Evolutionary conservation across 768 basidiomycete species (phyloP).

Genomic region (Amanita inopinata): DNA sequence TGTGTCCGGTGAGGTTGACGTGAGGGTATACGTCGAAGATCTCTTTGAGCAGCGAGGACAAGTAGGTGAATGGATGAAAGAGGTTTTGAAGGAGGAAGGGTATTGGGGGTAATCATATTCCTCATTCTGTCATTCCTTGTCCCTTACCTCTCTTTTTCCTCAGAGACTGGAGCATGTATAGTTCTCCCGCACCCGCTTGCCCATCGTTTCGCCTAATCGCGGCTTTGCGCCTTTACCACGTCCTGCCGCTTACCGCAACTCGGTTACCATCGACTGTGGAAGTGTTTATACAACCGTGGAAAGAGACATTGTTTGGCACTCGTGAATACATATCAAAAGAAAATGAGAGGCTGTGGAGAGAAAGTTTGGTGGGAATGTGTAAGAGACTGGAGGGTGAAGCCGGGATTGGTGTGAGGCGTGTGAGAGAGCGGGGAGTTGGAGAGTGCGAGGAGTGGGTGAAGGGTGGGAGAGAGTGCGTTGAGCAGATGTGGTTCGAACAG

Average conservation of each 20-base stretch:
- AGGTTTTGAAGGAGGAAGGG: conserved; percentile 45
- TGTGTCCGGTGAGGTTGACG: conserved; percentile 47
- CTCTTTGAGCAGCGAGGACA: conserved; percentile 35
- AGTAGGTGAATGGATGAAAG: conserved; percentile 37
- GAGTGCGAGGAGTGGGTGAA: conserved; percentile 20
- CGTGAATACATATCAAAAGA: conserved; percentile 22
- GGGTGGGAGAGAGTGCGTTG: conserved; percentile 26
- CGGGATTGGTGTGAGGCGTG: conserved; percentile 5
- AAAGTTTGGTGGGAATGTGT: conserved; percentile 24
- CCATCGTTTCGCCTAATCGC: conserved; percentile 77
- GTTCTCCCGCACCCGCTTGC: conserved; percentile 46
- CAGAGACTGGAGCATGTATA: conserved; percentile 78
- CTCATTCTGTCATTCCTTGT: conserved; percentile 2
- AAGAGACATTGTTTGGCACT: conserved; percentile 24
- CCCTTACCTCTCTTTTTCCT: conserved; percentile 1
- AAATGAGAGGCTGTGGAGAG: conserved; percentile 3
- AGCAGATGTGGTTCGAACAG: conserved; percentile 54
- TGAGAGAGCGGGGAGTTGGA: conserved; percentile 10
- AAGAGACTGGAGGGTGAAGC: conserved; percentile 13
- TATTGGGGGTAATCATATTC: conserved; percentile 71
- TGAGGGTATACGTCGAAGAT: conserved; percentile 43
- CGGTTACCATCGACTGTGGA: conserved; percentile 14
- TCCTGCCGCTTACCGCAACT: conserved; percentile 23
- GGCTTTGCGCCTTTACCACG: conserved; percentile 57
- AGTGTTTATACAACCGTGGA: conserved; percentile 29